phyloP scores from a whole-genome alignment of 169 alveolate genomes.

The Amoebophrya sp. region DNA sequence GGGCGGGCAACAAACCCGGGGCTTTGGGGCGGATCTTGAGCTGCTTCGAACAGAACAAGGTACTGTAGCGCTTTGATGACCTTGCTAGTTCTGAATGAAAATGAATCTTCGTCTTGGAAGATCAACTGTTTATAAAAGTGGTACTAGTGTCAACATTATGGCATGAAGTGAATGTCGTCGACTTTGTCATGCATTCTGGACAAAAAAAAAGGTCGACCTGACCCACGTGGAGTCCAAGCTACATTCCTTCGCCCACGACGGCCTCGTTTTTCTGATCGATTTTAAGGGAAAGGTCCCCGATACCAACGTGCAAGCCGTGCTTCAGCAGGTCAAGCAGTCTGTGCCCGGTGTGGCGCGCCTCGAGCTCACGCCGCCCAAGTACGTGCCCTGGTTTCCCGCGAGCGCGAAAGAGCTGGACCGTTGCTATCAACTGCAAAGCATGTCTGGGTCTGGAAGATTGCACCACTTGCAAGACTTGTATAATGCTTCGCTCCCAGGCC shows the following conservation, averaged over 20 bases:
- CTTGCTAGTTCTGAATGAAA: too few species aligned
- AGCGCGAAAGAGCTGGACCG: background rate
- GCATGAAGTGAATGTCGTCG: too few species aligned
- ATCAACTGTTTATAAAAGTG: too few species aligned
- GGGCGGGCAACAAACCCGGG: constrained; percentile 1
- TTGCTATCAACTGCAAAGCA: too few species aligned
- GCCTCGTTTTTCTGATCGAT: background rate
- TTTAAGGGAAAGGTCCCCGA: background rate
- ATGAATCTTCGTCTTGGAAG: too few species aligned
- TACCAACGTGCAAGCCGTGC: background rate
- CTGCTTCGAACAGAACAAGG: background rate
- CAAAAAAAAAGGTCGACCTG: background rate
- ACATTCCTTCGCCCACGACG: constrained; percentile 1
- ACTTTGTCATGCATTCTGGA: too few species aligned
- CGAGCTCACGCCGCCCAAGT: background rate
- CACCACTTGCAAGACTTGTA: too few species aligned
- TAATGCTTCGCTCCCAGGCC: too few species aligned
- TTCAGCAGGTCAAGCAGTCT: background rate
- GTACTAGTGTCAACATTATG: too few species aligned
- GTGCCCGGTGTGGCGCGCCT: too few species aligned
- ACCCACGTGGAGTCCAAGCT: background rate
- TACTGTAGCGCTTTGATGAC: too few species aligned
- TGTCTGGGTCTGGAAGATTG: too few species aligned
- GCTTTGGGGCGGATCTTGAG: background rate
- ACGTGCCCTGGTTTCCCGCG: background rate